Evolutionary conservation across 345 rosid species (phyloP).

Genomic region (Trapa bicornis): DNA sequence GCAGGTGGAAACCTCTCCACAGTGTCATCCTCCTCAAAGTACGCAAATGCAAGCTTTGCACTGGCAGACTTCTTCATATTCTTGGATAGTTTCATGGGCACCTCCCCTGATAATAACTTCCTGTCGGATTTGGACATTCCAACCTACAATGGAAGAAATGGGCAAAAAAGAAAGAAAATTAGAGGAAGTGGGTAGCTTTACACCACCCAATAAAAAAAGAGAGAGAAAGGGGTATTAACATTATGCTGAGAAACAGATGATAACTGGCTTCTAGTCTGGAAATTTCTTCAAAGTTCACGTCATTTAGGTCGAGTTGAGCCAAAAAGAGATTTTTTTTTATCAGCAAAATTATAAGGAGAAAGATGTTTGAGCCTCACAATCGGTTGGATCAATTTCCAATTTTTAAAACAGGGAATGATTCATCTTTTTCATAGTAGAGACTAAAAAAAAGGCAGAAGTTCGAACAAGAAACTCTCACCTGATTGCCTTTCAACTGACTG

Average conservation of each 20-base stretch:
- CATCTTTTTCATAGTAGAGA: neutral
- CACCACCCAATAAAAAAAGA: neutral
- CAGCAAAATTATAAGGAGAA: neutral
- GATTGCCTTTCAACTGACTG: constrained; percentile 26
- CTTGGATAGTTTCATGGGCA: constrained; percentile 40
- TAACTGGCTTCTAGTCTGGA: neutral
- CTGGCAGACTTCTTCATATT: constrained; percentile 89
- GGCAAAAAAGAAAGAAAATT: neutral
- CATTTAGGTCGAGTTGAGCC: neutral
- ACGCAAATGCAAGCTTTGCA: constrained; percentile 41
- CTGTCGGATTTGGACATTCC: constrained; percentile 47
- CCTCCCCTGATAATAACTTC: constrained; percentile 38
- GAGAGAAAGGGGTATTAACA: neutral
- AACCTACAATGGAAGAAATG: neutral
- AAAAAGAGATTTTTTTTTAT: too few species aligned
- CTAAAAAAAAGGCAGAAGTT: neutral
- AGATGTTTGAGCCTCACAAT: neutral
- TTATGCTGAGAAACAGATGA: neutral
- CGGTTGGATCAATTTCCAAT: neutral
- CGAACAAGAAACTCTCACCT: neutral
- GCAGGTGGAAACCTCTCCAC: constrained; percentile 20
- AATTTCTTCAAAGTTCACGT: neutral
- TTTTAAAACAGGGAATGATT: neutral
- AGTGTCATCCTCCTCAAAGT: constrained; percentile 37
- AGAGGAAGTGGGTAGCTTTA: too few species aligned